Conservation (phyloP, 805 yeast genomes). For the Brettanomyces bruxellensis region DNA sequence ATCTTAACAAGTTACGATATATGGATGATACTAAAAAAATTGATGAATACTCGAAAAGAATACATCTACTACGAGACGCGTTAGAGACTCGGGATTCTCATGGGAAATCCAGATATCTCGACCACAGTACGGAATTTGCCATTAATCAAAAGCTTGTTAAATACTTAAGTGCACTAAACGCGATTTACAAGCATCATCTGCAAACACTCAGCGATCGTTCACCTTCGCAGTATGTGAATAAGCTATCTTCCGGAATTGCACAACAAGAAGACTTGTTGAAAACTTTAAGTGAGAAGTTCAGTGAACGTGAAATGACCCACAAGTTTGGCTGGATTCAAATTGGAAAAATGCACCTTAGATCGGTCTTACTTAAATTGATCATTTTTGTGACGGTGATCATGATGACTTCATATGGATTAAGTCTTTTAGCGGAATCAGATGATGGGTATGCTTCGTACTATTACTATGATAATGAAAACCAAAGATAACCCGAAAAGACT, state of each 20-base stretch:
- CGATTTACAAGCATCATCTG: background rate
- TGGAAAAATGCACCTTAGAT: background rate
- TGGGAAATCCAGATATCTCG: background rate
- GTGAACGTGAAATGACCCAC: background rate
- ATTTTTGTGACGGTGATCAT: background rate
- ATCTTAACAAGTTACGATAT: background rate
- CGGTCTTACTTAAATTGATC: background rate
- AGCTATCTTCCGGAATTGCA: conserved; percentile 5
- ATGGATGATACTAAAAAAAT: background rate
- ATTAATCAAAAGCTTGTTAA: conserved; percentile 5
- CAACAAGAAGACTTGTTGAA: conserved; percentile 10
- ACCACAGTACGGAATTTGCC: conserved; percentile 2
- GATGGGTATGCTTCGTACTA: background rate
- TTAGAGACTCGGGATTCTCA: conserved; percentile 3
- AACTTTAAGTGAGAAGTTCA: conserved; percentile 7
- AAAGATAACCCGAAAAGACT: background rate
- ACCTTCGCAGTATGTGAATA: too few species aligned
- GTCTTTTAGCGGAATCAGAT: conserved; percentile 3
- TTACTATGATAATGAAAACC: background rate
- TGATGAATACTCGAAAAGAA: background rate
- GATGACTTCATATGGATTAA: background rate
- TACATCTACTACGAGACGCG: conserved; percentile 1
- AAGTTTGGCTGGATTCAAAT: background rate
- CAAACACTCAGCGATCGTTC: too few species aligned
- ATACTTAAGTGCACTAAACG: conserved; percentile 3